Conservation (phyloP, 2,329 filamentous ascomycete genomes). For the Monilinia laxa region DNA sequence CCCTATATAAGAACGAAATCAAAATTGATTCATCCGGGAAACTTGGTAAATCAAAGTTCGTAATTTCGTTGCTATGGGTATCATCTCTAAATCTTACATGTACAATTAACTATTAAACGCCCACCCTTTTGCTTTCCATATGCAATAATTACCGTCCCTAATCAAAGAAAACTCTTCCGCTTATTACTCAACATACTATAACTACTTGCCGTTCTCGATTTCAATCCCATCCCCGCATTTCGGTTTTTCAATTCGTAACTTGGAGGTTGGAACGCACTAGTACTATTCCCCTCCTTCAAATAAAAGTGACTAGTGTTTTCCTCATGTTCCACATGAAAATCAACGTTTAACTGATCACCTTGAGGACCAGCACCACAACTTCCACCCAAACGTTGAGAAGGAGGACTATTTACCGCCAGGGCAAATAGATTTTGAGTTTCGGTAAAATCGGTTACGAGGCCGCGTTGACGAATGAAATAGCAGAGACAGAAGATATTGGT, state of each 20-base stretch:
- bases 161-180: slow-evolving; percentile 25
- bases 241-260: slow-evolving; percentile 22
- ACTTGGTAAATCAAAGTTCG: no score
- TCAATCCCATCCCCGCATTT: slow-evolving; percentile 21
- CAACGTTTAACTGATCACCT: slow-evolving; percentile 39
- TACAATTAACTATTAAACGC: background rate
- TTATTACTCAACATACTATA: slow-evolving; percentile 32
- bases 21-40: no score
- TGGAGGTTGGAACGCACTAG: background rate
- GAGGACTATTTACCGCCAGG: slow-evolving; percentile 65
- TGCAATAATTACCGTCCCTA: background rate
- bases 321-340: slow-evolving; percentile 48
- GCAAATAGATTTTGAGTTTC: slow-evolving; percentile 75
- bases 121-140: background rate
- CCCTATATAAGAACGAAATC: no score
- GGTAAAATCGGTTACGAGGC: slow-evolving; percentile 74
- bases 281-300: slow-evolving; percentile 44
- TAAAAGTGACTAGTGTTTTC: slow-evolving; percentile 53
- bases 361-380: slow-evolving; percentile 56
- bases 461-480: slow-evolving; percentile 56
- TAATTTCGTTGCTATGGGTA: no score
- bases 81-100: background rate
- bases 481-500: slow-evolving; percentile 65
- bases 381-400: slow-evolving; percentile 51
- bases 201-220: slow-evolving; percentile 24